A percentile compares a stretch with the other conserved stretches of the same genome.
These are phyloP conservation scores for Parathielavia appendiculata DNA, from an alignment of 495 filamentous ascomycete species.

Conservation along the genomic window DNA sequence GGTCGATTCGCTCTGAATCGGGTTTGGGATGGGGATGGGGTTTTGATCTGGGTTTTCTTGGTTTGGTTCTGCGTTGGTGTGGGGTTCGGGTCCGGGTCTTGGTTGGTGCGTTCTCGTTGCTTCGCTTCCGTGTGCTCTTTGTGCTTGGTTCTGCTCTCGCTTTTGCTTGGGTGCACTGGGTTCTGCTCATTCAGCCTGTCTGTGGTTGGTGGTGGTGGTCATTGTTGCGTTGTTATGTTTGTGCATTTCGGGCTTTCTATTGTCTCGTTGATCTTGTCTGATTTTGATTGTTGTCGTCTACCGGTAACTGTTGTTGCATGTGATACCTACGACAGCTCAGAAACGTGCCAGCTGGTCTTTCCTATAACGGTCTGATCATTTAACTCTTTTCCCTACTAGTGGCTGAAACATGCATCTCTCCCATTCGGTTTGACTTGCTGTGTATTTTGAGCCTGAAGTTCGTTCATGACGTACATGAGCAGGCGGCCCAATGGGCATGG, in stretches of 20 bases:
- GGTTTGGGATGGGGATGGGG: not conserved
- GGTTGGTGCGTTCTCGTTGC: not conserved
- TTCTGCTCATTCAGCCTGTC: not conserved
- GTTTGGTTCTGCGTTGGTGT: not conserved
- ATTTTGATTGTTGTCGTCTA: too few relatives aligned
- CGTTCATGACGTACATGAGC: too few relatives aligned
- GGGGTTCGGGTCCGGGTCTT: not conserved
- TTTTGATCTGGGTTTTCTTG: not conserved
- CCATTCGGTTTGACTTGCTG: too few relatives aligned
- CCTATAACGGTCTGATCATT: too few relatives aligned
- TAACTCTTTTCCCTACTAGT: too few relatives aligned
- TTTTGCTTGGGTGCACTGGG: not conserved
- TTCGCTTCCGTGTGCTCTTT: not conserved
- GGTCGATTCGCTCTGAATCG: not conserved
- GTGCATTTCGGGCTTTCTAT: not conserved
- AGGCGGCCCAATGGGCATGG: too few relatives aligned
- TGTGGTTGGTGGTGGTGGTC: not conserved
- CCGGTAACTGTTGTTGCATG: conserved; percentile 14
- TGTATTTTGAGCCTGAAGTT: too few relatives aligned
- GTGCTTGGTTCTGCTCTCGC: not conserved
- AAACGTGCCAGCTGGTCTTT: conserved; percentile 9
- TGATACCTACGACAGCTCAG: conserved; percentile 14
- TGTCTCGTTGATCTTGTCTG: not conserved
- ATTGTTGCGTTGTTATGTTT: conserved; percentile 4
- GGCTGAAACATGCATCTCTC: too few relatives aligned